Percentiles rank a stretch among this genome's conserved stretches.
phyloP scores from a whole-genome alignment of 768 basidiomycete species.

The Cystobasidium onofrii region DNA sequence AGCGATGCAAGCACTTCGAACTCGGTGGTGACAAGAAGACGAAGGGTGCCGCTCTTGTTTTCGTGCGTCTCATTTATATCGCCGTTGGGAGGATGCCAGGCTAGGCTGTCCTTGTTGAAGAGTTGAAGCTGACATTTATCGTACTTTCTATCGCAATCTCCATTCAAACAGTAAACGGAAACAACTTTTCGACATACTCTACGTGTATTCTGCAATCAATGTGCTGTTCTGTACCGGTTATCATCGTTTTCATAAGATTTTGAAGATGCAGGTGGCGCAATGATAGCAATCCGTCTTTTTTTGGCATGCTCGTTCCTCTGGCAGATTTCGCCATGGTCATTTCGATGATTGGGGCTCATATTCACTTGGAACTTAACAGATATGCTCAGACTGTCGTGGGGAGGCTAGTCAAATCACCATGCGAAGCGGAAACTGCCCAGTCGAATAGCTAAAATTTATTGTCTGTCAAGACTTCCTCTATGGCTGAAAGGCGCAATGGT shows the following conservation, averaged over 20 bases:
- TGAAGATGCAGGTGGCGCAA: neutral
- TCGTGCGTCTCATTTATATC: neutral
- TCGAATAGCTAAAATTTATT: too few species aligned
- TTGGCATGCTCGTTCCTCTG: neutral
- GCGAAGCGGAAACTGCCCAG: too few species aligned
- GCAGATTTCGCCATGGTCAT: too few species aligned
- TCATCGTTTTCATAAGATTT: neutral
- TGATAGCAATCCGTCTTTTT: neutral
- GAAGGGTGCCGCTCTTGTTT: slow-evolving; percentile 64
- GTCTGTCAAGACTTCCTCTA: too few species aligned
- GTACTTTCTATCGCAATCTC: neutral
- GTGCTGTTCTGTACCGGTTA: slow-evolving; percentile 1
- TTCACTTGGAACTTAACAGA: too few species aligned
- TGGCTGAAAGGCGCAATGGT: neutral
- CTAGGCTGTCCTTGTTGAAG: too few species aligned
- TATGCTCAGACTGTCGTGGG: too few species aligned
- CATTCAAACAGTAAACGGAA: neutral
- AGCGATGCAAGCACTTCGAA: slow-evolving; percentile 98
- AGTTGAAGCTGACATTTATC: neutral
- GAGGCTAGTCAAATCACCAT: too few species aligned
- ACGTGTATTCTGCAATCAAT: neutral
- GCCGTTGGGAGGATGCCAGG: too few species aligned
- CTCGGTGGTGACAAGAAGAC: slow-evolving; percentile 96
- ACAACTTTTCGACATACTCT: neutral
- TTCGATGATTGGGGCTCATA: too few species aligned